Percentiles rank a stretch among this genome's conserved stretches.
phyloP scores from a whole-genome alignment of 345 rosid species.

The sweet orange (Citrus sinensis) region DVS_A1.0 CM039164.1:583501-584000 shows the following conservation, averaged over 20 bases:
- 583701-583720: constrained; percentile 23
- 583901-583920: constrained; percentile 78
- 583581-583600: neutral
- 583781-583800: constrained; percentile 52
- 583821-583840: constrained; percentile 34
- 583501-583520: constrained; percentile 31
- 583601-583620: neutral
- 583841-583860: constrained; percentile 43
- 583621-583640: neutral
- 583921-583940: constrained; percentile 59
- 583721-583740: constrained; percentile 42
- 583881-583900: constrained; percentile 62
- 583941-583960: constrained; percentile 63
- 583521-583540: constrained; percentile 34
- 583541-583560: constrained; percentile 40
- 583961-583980: constrained; percentile 61
- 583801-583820: constrained; percentile 46
- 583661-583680: constrained; percentile 58
- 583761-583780: constrained; percentile 20
- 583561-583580: neutral
- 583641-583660: constrained; percentile 21
- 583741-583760: constrained; percentile 17
- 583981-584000: constrained; percentile 81
- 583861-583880: constrained; percentile 54
- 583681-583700: constrained; percentile 39